Base-by-base conservation (phyloP, 1,284 basidiomycete genomes). In the Cutaneotrichosporon sp. region DNA sequence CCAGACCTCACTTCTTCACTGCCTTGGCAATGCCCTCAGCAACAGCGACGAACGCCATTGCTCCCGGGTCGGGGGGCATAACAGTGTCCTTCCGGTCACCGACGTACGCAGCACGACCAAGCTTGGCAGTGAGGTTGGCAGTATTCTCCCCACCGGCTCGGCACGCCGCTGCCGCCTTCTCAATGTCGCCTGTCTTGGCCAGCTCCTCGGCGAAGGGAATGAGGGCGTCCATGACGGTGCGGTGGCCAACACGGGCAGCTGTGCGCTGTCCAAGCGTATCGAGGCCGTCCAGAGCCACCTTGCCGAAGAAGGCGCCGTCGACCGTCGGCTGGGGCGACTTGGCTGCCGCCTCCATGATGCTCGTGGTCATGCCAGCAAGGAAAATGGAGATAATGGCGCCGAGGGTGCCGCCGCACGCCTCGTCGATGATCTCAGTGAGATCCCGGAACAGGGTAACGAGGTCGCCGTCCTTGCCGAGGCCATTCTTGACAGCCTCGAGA, bases 161-260 rank as follows among this genome's bases (percentile, higher is more conserved):
- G 35, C 68, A 69, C 0, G 66, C 72, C 14, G 68, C 51, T 17
- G 71, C 68, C 1, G 77, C 76, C 27, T 60, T 52, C 6, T 50
- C 43, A 34, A 77, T 54, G 46, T 71, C 65, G 11, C 67, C 66
- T 0, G 62, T 65, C 19, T 51, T 33, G 4, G 68, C 62, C 26
- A 76, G 63, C 10, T 71, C 68, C 45, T 74, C 65, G 20, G 69
- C 71, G 57, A 77, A 78, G 5, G 77, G 72, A 24, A 75, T 72
- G n/a, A 78, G 64, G 7, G 76, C 72, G 61, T 78, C 77, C 67
- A 78, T 74, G 43, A 78, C 67, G 26, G 77, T 78, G 27, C 77
- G 62, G 54, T 76, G 76, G 6, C 75, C 75, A 2, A 67, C 66
- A n/a, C 76, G 62, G 6, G 76, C 77, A 24, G 70, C 65, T 27